Evolutionary conservation across 768 basidiomycete genomes (phyloP), one percentile per base, ranked within the genome.

Genomic region (Serendipita sp.): DNA sequence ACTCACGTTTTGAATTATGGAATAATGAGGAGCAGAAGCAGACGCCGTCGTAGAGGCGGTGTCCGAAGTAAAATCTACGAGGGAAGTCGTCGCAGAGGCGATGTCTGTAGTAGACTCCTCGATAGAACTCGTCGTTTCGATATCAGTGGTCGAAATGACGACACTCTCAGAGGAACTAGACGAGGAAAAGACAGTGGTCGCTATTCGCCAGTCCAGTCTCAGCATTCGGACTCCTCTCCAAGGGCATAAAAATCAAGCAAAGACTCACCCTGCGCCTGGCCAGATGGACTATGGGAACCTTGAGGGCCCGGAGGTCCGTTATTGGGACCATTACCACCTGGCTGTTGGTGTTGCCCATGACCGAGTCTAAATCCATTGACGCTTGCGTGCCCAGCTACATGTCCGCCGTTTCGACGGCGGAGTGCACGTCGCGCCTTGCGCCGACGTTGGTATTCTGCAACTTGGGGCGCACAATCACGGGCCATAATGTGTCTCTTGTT

Each of bases 401-500:
- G 34, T 38, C 34, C 34, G 34, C 34, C 34, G 14, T 38, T 38
- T 7, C 45, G 45, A 48, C 45, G 45, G 45, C 45, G 45, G 31
- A 58, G 31, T 9, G n/a, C 53, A 17, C 30, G 53, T 58, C 31
- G 20, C 5, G 24, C 53, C 24, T 58, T 58, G 31, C 53, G 53
- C 11, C 17, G 17, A n/a, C 31, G 22, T 11, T 58, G 53, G 30
- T 58, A 58, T 11, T 26, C 53, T 9, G 53, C 53, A n/a, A 58
- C 53, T 31, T 58, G 53, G 17, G n/a, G n/a, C 9, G 53, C 53
- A 58, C 53, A 58, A 33, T 58, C 31, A n/a, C 53, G 53, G 9
- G 53, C 53, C 53, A 58, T 58, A 31, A 58, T 33, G 31, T 58
- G 53, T n/a, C 53, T 26, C 53, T 58, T 58, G 31, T 58, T 58